Percentiles rank a stretch among this genome's conserved stretches.
Conservation (phyloP, 2,329 filamentous ascomycete genomes). For the Dothideomycetidae sp. region DNA sequence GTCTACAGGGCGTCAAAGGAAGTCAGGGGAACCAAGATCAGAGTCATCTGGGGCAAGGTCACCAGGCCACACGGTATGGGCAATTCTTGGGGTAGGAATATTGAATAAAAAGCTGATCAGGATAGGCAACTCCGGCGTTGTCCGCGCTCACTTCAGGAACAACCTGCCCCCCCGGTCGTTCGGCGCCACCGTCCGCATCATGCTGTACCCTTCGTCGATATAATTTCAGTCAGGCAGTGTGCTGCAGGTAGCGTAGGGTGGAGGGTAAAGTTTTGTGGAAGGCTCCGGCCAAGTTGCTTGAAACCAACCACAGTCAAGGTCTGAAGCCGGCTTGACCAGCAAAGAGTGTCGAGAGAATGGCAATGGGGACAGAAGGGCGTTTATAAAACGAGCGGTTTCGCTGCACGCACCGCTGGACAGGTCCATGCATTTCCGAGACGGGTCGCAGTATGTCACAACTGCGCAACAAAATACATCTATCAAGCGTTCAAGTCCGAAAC, state of each 20-base stretch:
- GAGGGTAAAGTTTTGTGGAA: too few species aligned
- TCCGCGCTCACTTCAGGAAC: conserved; percentile 91
- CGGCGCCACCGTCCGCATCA: conserved; percentile 43
- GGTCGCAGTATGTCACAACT: conserved; percentile 8
- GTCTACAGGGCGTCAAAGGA: conserved; percentile 94
- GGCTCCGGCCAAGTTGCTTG: too few species aligned
- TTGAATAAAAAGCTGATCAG: conserved; percentile 5
- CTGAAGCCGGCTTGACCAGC: neutral
- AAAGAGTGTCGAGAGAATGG: neutral
- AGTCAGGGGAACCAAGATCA: conserved; percentile 94
- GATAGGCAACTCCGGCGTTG: conserved; percentile 88
- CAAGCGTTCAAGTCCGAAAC: conserved; percentile 3
- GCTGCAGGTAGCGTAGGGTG: neutral
- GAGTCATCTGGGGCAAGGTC: conserved; percentile 97
- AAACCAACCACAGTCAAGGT: neutral
- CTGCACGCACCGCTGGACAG: conserved; percentile 5
- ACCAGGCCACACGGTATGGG: conserved; percentile 77
- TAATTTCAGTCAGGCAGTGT: conserved; percentile 13
- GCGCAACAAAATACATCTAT: conserved; percentile 6
- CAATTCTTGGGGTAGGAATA: conserved; percentile 10
- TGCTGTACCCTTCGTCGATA: conserved; percentile 30
- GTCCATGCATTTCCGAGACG: conserved; percentile 7
- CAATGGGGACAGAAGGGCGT: conserved; percentile 3
- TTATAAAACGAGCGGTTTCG: conserved; percentile 8
- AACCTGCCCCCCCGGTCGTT: conserved; percentile 96